These are phyloP conservation scores for Metschnikowia dekortorum DNA, from an alignment of 805 yeast species.

Conservation along the genomic window DNA sequence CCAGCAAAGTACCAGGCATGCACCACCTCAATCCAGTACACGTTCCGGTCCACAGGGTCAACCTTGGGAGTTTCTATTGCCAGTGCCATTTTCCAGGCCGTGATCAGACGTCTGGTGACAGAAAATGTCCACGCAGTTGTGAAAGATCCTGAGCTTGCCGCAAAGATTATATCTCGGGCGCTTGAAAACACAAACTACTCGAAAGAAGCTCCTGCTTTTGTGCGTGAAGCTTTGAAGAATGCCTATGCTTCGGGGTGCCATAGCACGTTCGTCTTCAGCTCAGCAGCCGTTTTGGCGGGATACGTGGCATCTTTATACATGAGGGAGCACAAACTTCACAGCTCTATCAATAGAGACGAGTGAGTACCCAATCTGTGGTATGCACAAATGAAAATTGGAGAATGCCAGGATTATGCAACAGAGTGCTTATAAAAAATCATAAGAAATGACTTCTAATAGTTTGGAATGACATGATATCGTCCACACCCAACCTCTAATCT, in stretches of 20 bases:
- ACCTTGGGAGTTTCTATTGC: conserved; percentile 74
- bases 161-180: conserved; percentile 47
- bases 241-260: conserved; percentile 53
- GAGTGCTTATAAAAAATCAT: too few species aligned
- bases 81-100: conserved; percentile 58
- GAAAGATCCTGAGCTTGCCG: conserved; percentile 29
- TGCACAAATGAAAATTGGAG: too few species aligned
- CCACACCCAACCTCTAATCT: background rate
- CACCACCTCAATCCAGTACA: conserved; percentile 85
- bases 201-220: conserved; percentile 48
- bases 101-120: conserved; percentile 28
- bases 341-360: conserved; percentile 42
- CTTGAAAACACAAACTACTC: conserved; percentile 54
- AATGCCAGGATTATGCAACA: too few species aligned
- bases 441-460: too few species aligned
- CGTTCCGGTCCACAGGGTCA: conserved; percentile 83
- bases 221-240: conserved; percentile 41
- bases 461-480: too few species aligned
- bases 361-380: background rate
- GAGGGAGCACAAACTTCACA: conserved; percentile 55
- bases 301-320: conserved; percentile 42
- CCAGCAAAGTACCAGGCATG: conserved; percentile 70
- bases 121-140: conserved; percentile 8
- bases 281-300: conserved; percentile 38
- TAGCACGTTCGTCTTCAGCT: conserved; percentile 49